Evolutionary conservation across 352 stramenopile genomes (phyloP).

Genomic region (Phytophthora pisi): DNA sequence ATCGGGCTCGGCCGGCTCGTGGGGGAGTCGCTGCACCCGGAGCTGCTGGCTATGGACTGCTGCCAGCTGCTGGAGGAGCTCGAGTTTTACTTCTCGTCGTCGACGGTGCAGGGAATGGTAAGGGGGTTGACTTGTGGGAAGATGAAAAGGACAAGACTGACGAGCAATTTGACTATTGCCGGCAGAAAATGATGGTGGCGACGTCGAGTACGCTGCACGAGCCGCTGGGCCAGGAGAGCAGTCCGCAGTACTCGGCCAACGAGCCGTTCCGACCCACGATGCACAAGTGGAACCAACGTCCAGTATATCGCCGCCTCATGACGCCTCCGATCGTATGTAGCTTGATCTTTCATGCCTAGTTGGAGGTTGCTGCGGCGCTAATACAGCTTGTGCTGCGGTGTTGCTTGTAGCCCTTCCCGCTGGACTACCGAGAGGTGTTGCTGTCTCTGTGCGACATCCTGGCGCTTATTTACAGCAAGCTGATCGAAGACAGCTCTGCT

Average conservation of each 20-base stretch:
- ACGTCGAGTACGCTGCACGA: constrained; percentile 73
- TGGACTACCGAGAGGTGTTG: constrained; percentile 84
- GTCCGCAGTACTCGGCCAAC: constrained; percentile 43
- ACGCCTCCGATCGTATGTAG: constrained; percentile 71
- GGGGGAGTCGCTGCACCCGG: constrained; percentile 52
- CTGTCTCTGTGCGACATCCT: constrained; percentile 85
- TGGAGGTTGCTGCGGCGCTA: neutral
- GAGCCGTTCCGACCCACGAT: constrained; percentile 72
- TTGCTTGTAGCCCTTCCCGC: constrained; percentile 63
- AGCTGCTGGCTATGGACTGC: constrained; percentile 71
- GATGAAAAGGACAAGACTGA: neutral
- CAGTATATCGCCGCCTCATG: constrained; percentile 73
- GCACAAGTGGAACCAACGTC: constrained; percentile 87
- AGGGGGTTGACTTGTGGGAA: constrained; percentile 3
- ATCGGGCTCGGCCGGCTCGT: constrained; percentile 72
- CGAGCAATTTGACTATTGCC: neutral
- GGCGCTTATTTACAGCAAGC: constrained; percentile 82
- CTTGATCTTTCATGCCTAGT: neutral
- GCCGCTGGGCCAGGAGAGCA: constrained; percentile 44
- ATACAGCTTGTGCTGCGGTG: constrained; percentile 11
- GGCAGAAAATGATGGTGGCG: constrained; percentile 85
- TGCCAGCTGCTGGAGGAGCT: constrained; percentile 87
- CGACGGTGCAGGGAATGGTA: constrained; percentile 82
- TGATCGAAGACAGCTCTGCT: constrained; percentile 77
- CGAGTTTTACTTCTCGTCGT: constrained; percentile 84